These are phyloP conservation scores for Trichoderma reesei DNA, from an alignment of 495 filamentous ascomycete genomes.

Conservation along the genomic window DNA sequence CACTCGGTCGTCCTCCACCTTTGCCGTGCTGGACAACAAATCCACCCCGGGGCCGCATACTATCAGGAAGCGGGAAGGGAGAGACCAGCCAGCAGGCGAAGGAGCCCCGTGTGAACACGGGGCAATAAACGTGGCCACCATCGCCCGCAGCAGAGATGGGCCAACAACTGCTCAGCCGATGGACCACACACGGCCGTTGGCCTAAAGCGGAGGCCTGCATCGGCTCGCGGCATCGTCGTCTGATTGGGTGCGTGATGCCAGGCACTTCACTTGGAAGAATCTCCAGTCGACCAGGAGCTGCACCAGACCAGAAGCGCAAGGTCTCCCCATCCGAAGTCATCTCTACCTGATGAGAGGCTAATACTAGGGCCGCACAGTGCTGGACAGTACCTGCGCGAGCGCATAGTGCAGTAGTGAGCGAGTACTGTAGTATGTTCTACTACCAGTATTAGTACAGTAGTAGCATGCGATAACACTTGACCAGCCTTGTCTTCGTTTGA, in stretches of 20 bases:
- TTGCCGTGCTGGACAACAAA: neutral
- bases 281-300: neutral
- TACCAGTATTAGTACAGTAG: too few relatives aligned
- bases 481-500: slow-evolving; percentile 1
- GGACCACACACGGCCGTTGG: neutral
- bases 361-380: neutral
- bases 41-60: neutral
- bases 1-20: neutral
- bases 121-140: slow-evolving; percentile 8
- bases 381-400: too few relatives aligned
- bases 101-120: neutral
- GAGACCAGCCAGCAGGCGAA: neutral
- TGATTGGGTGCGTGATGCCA: slow-evolving; percentile 3
- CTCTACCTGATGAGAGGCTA: too few relatives aligned
- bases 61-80: too few relatives aligned
- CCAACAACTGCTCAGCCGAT: slow-evolving; percentile 6
- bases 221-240: slow-evolving; percentile 2
- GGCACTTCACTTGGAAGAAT: neutral
- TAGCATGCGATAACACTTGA: too few relatives aligned
- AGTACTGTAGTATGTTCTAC: too few relatives aligned
- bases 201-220: slow-evolving; percentile 4
- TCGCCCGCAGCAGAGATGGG: slow-evolving; percentile 6
- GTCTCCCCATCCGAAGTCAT: neutral
- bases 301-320: neutral
- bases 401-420: too few relatives aligned